Percentiles rank a stretch among this genome's conserved stretches.
phyloP scores from a whole-genome alignment of 2,329 filamentous ascomycete species.

The Penicillium sclerotigenum region DNA sequence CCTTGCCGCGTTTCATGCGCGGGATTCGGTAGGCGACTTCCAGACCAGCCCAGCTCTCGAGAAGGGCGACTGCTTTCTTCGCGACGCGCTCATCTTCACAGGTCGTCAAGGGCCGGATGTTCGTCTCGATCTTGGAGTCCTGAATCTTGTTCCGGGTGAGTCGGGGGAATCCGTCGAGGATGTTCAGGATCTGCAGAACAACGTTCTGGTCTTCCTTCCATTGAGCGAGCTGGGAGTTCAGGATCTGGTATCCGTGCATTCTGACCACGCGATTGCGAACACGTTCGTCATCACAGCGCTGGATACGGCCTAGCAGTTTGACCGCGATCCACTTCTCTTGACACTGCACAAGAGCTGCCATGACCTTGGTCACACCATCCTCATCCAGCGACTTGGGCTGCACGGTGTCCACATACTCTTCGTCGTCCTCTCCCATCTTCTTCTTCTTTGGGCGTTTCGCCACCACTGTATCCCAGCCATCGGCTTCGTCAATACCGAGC shows the following conservation, averaged over 20 bases:
- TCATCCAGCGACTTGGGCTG: conserved; percentile 76
- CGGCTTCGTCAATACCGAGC: conserved; percentile 87
- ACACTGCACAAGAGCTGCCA: conserved; percentile 94
- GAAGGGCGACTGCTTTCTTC: conserved; percentile 64
- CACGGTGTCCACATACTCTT: conserved; percentile 90
- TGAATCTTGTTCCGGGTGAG: conserved; percentile 95
- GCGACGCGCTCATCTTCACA: conserved; percentile 74
- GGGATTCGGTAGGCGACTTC: conserved; percentile 91
- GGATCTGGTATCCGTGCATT: conserved; percentile 95
- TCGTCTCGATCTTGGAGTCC: conserved; percentile 89
- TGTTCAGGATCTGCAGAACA: conserved; percentile 81
- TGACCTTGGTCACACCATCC: conserved; percentile 84
- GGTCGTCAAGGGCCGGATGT: conserved; percentile 64
- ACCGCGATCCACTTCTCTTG: conserved; percentile 99
- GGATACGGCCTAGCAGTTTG: conserved; percentile 85
- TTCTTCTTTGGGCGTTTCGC: conserved; percentile 90
- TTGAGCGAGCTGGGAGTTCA: conserved; percentile 79
- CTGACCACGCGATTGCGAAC: conserved; percentile 85
- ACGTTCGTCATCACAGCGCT: conserved; percentile 78
- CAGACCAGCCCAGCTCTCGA: conserved; percentile 84
- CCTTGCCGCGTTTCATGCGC: conserved; percentile 70
- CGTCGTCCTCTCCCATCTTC: conserved; percentile 85
- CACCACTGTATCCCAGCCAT: conserved; percentile 87
- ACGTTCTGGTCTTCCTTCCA: conserved; percentile 91
- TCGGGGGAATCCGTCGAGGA: conserved; percentile 82